phyloP scores from a whole-genome alignment of 345 rosid genomes.

The Linum tenue region DNA sequence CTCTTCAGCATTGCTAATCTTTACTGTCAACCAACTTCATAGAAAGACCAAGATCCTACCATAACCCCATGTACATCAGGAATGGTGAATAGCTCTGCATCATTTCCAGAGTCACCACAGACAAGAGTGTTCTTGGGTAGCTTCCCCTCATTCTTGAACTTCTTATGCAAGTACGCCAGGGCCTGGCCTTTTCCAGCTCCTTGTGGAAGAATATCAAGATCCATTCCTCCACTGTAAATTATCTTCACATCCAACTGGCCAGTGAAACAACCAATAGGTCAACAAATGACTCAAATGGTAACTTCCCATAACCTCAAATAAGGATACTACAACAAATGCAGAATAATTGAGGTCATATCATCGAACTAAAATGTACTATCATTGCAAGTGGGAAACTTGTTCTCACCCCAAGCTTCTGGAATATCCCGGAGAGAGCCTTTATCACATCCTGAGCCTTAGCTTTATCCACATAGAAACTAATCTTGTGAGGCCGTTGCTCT shows the following conservation, averaged over 20 bases:
- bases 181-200: constrained; percentile 99
- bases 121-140: constrained; percentile 77
- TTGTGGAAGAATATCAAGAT: constrained; percentile 84
- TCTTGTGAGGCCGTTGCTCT: constrained; percentile 83
- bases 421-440: constrained; percentile 46
- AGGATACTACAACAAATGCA: neutral
- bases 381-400: neutral
- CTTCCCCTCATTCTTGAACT: constrained; percentile 62
- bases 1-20: neutral
- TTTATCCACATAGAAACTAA: constrained; percentile 84
- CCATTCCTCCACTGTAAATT: constrained; percentile 91
- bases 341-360: neutral
- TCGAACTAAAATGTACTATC: neutral
- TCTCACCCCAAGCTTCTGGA: constrained; percentile 61
- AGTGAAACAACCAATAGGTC: neutral
- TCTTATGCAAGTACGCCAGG: constrained; percentile 70
- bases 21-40: too few relatives aligned
- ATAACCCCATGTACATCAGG: constrained; percentile 88
- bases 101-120: constrained; percentile 99
- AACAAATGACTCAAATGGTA: neutral
- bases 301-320: neutral
- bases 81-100: constrained; percentile 89
- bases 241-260: constrained; percentile 85
- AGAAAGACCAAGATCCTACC: constrained; percentile 35
- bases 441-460: constrained; percentile 62